Base-by-base conservation (phyloP, 2,329 filamentous ascomycete genomes). In the Pyricularia pennisetigena region DNA sequence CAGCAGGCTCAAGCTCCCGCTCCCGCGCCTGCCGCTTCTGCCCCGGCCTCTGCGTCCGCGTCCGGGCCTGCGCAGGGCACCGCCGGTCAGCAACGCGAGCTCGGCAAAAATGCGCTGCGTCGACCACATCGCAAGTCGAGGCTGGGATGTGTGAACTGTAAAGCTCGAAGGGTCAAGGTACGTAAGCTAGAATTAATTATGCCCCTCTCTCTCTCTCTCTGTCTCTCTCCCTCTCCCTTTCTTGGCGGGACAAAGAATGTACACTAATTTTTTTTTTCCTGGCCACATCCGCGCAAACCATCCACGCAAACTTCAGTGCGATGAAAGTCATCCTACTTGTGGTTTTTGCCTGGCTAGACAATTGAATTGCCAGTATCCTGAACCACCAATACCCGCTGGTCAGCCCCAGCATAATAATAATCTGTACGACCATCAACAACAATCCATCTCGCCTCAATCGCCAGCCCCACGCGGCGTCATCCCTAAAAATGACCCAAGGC, bases 131-230 rank as follows among this genome's bases (percentile, higher is more conserved):
- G 68, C 61, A 74, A 74, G 68, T 70, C 71, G 9, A 68, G 70
- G 29, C 66, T 64, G 32, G 73, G 73, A 26, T 74, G 73, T 32
- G 24, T 67, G 14, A 71, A 67, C 24, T 74, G 72, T 69, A 74
- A 74, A 68, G 70, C 71, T 59, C 67, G 69, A 57, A 67, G 71
- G 29, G 73, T 74, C 67, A 74, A 73, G 68, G 72, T 73, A 67
- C 20, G 70, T 70, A 29, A 20, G 2, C 23, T 23, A 16, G 64
- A 64, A 20, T 32, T 30, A 66, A 35, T 35, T 35, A 32, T 6
- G 4, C 6, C 6, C 7, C 16, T 12, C 23, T 6, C 6, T 26
- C 41, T 54, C 24, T 29, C 7, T 14, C 14, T n/a, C 32, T 32
- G n/a, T n/a, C n/a, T n/a, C n/a, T n/a, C n/a, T n/a, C n/a, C n/a